These are phyloP conservation scores for Rhodosporidiobolus sp. DNA, from an alignment of 768 basidiomycete species.

Conservation along the genomic window DNA sequence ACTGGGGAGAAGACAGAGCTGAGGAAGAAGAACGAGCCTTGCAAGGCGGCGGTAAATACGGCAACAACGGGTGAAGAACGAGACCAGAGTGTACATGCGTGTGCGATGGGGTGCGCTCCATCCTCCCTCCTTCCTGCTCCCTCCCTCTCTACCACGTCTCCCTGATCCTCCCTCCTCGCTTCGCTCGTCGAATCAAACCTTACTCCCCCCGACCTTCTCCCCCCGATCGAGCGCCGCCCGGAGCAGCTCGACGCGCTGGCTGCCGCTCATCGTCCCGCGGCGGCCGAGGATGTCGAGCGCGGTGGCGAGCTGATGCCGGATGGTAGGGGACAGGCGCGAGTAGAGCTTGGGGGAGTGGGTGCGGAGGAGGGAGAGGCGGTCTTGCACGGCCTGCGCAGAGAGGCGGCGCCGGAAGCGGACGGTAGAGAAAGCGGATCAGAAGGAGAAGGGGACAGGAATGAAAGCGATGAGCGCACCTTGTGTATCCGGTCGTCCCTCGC, in stretches of 20 bases:
- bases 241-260: conserved; percentile 67
- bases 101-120: no score
- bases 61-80: no score
- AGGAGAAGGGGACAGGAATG: background rate
- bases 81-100: no score
- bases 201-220: background rate
- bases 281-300: conserved; percentile 66
- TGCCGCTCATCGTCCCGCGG: conserved; percentile 59
- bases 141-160: background rate
- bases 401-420: no score
- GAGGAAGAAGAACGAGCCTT: no score
- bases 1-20: no score
- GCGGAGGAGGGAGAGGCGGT: conserved; percentile 51
- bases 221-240: conserved; percentile 59
- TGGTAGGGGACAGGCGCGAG: conserved; percentile 54
- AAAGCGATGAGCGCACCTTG: conserved; percentile 50
- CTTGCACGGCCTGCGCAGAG: conserved; percentile 59
- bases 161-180: background rate
- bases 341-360: conserved; percentile 52
- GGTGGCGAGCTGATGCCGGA: conserved; percentile 69
- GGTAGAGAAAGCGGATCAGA: background rate
- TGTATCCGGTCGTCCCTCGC: conserved; percentile 75
- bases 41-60: no score
- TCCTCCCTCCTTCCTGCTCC: no score
- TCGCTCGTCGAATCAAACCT: no score